These are phyloP conservation scores for Lentinula sp. DNA, from an alignment of 768 basidiomycete genomes.

Conservation along the genomic window DNA sequence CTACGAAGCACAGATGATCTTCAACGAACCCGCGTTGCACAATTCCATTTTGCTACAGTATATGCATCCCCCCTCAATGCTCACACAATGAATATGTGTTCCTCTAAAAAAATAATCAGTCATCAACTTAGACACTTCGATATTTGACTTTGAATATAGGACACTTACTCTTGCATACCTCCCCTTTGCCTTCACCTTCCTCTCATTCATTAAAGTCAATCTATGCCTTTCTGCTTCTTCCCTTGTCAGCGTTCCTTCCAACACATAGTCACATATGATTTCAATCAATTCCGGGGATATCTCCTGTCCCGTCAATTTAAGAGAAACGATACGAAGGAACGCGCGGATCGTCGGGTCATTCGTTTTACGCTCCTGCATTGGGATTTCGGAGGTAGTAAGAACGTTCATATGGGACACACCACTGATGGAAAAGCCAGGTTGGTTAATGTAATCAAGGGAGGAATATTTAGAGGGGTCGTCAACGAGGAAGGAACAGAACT, in stretches of 20 bases:
- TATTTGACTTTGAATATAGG: background rate
- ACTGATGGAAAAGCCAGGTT: background rate
- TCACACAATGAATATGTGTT: background rate
- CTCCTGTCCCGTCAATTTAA: background rate
- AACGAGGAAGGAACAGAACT: conserved; percentile 3
- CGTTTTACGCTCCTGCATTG: background rate
- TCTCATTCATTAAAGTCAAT: background rate
- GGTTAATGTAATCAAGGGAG: background rate
- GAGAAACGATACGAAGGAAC: background rate
- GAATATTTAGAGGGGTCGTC: too few species aligned
- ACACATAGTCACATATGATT: background rate
- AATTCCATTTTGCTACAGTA: too few species aligned
- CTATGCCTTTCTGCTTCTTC: background rate
- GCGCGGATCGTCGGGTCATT: background rate
- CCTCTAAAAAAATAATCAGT: background rate
- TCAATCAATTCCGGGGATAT: background rate
- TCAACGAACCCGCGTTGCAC: too few species aligned
- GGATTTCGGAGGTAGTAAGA: conserved; percentile 1
- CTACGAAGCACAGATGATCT: too few species aligned
- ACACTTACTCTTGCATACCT: background rate
- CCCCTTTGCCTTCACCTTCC: background rate
- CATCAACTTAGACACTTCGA: background rate
- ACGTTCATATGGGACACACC: background rate
- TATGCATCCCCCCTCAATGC: background rate
- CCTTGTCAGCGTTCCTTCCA: background rate